phyloP scores from a whole-genome alignment of 306 rosid species.

The Neltuma alba region DNA sequence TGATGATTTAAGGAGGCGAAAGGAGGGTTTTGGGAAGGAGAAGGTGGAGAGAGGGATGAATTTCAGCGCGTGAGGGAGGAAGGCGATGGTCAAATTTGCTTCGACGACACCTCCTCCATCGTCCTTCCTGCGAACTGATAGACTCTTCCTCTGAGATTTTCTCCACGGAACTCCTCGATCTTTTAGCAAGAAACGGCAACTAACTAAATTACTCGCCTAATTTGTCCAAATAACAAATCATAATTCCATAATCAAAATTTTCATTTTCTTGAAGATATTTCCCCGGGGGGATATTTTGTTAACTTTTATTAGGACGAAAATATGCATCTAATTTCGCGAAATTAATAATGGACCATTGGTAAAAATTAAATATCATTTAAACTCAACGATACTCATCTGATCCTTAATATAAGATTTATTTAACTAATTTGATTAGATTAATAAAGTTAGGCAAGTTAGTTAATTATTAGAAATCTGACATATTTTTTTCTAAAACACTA shows the following conservation, averaged over 20 bases:
- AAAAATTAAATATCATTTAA: neutral
- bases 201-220: neutral
- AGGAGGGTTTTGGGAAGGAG: neutral
- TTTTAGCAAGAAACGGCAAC: neutral
- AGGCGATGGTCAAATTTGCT: slow-evolving; percentile 37
- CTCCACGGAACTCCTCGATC: too few relatives aligned
- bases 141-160: neutral
- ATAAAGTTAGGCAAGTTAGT: too few relatives aligned
- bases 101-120: slow-evolving; percentile 37
- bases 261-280: neutral
- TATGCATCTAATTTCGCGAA: neutral
- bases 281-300: neutral
- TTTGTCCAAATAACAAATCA: neutral
- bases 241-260: neutral
- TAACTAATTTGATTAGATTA: too few relatives aligned
- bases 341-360: neutral
- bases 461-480: too few relatives aligned
- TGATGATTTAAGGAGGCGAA: neutral
- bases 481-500: too few relatives aligned
- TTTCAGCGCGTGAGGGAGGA: slow-evolving; percentile 37
- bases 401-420: too few relatives aligned
- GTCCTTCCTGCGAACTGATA: neutral
- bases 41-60: neutral
- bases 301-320: neutral
- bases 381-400: too few relatives aligned